Base-by-base conservation (phyloP, 495 filamentous ascomycete species). In the Penicillium argentinense region DNA sequence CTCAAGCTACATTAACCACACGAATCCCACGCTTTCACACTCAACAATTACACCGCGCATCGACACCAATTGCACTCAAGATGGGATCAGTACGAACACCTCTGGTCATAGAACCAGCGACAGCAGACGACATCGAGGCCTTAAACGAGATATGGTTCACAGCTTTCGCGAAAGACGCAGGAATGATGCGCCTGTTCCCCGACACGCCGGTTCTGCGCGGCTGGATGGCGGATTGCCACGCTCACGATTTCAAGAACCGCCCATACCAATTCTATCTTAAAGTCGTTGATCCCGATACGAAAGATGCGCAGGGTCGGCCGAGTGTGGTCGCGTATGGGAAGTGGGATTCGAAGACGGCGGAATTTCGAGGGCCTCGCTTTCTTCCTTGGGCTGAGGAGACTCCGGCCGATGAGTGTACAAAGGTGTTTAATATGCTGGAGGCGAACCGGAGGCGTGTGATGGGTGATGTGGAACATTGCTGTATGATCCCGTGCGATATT, bases 211-310 rank as follows among this genome's bases (percentile, higher is more conserved):
- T 45, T 1, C 27, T 57, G 8, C 61, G 49, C 3, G 14, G 60
- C 42, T 67, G 64, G 62, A 52, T 52, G 39, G 44, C 48, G 4
- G 37, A 57, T 7, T 46, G 45, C 29, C 60, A 47, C 39, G 38
- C 21, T 9, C 9, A 47, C 17, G 61, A 65, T 29, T 39, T 65
- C 36, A 28, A 29, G 14, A 33, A 60, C 9, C 58, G 59, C 34
- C 59, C 61, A 0, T 54, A 47, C 11, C 53, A 63, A 22, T 51
- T 49, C 18, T 67, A 65, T 19, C 5, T 67, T 6, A 67, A 65
- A 37, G 36, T 67, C 3, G 30, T 63, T 16, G 64, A 67, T 24
- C 39, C 58, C 1, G 19, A 38, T 7, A 28, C 38, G 4, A 33
- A 18, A 12, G 50, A 62, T 14, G 39, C 17, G n/a, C 26, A 55